Conservation (phyloP, 768 basidiomycete species). For the Lentinula raphanica region DNA sequence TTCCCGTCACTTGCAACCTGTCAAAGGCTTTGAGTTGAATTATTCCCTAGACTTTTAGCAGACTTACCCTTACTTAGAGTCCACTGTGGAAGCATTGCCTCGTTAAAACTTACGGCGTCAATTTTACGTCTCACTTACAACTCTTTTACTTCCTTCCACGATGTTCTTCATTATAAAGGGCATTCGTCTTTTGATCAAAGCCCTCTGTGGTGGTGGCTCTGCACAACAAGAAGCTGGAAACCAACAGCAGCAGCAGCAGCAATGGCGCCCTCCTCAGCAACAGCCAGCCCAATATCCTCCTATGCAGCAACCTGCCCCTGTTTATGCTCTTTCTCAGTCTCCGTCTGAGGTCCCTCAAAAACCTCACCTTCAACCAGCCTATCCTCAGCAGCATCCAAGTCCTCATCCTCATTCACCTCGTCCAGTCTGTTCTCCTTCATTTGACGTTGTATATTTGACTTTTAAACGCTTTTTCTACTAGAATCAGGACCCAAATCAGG, state of each 20-base stretch:
- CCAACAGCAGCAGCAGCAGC: conserved; percentile 13
- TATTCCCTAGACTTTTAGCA: too few species aligned
- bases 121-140: not conserved
- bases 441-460: not conserved
- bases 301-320: not conserved
- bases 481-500: conserved; percentile 48
- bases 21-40: too few species aligned
- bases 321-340: conserved; percentile 6
- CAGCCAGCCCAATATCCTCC: conserved; percentile 6
- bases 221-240: conserved; percentile 5
- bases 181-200: not conserved
- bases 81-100: not conserved
- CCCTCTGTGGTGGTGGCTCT: conserved; percentile 5
- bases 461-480: not conserved
- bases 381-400: conserved; percentile 1
- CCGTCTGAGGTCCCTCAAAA: conserved; percentile 3
- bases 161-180: conserved; percentile 9
- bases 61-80: too few species aligned
- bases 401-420: conserved; percentile 4
- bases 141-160: not conserved
- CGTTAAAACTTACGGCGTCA: not conserved
- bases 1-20: too few species aligned
- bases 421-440: not conserved
- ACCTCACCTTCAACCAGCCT: conserved; percentile 10
- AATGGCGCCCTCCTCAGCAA: conserved; percentile 5